These are phyloP conservation scores for Blastocystis sp. DNA, from an alignment of 352 stramenopile genomes.

Conservation along the genomic window DNA sequence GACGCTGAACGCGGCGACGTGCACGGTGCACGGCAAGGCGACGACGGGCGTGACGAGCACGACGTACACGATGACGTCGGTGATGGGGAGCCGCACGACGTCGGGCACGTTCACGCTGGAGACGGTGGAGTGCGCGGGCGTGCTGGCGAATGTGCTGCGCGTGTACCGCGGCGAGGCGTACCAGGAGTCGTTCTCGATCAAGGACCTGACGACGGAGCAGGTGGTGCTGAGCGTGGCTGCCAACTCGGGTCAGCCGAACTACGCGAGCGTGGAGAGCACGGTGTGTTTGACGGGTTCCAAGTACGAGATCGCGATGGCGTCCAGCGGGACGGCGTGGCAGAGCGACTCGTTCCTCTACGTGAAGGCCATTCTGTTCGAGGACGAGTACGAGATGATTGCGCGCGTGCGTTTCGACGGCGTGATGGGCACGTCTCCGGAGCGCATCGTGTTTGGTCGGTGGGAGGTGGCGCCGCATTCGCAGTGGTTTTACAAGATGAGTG, in stretches of 20 bases:
- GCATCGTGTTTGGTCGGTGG: conserved; percentile 12
- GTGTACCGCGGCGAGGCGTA: background rate
- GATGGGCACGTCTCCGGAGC: background rate
- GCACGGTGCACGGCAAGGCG: background rate
- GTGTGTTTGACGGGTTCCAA: conserved; percentile 3
- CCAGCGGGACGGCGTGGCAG: background rate
- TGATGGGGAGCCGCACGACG: no score
- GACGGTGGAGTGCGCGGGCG: no score
- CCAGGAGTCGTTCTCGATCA: background rate
- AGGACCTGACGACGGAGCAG: background rate
- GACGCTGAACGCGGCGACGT: background rate
- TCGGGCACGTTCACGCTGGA: no score
- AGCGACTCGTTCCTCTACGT: conserved; percentile 14
- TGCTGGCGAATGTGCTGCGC: background rate
- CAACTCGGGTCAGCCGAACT: conserved; percentile 9
- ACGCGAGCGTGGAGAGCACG: background rate
- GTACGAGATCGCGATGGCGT: background rate
- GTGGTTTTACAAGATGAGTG: conserved; percentile 38
- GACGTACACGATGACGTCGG: no score
- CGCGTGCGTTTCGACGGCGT: background rate
- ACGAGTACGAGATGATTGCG: conserved; percentile 28
- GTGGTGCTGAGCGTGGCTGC: conserved; percentile 1
- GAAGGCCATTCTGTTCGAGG: background rate
- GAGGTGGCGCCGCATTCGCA: background rate
- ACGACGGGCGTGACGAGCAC: background rate